Evolutionary conservation across 2,329 filamentous ascomycete genomes (phyloP).

Genomic region (Leptographium wingfieldii): DNA sequence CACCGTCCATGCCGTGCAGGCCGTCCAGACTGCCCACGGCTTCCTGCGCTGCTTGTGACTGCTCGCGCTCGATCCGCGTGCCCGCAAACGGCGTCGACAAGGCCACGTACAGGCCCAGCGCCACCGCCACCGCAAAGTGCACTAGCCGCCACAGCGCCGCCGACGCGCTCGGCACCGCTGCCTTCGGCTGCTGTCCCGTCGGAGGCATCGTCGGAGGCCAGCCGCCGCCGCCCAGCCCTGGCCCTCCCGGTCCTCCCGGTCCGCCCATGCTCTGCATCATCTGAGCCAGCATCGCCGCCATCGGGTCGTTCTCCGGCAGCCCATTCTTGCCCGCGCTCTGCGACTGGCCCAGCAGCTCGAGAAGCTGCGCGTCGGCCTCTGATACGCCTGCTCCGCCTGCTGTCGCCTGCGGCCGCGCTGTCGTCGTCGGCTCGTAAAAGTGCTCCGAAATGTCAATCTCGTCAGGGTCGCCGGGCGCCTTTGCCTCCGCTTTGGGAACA

Average conservation of each 20-base stretch:
- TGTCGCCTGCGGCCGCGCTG: slow-evolving; percentile 19
- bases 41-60: slow-evolving; percentile 17
- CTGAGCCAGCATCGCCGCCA: slow-evolving; percentile 65
- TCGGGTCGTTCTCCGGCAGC: slow-evolving; percentile 40
- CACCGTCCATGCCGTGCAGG: slow-evolving; percentile 7
- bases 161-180: slow-evolving; percentile 18
- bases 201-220: slow-evolving; percentile 8
- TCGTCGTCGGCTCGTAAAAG: slow-evolving; percentile 44
- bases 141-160: slow-evolving; percentile 56
- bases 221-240: slow-evolving; percentile 17
- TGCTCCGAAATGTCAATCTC: slow-evolving; percentile 72
- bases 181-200: slow-evolving; percentile 19
- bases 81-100: slow-evolving; percentile 57
- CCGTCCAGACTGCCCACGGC: slow-evolving; percentile 15
- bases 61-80: slow-evolving; percentile 45
- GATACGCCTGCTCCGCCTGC: slow-evolving; percentile 1
- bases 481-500: not conserved
- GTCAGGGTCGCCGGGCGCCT: slow-evolving; percentile 47
- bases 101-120: slow-evolving; percentile 58
- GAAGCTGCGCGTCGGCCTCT: slow-evolving; percentile 45
- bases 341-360: slow-evolving; percentile 44
- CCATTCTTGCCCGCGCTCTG: slow-evolving; percentile 15
- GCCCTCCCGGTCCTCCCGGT: no score
- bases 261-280: slow-evolving; percentile 35
- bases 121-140: slow-evolving; percentile 59